Evolutionary conservation across 75 land plant genomes (phyloP).

Genomic region (Picea sitchensis): DNA sequence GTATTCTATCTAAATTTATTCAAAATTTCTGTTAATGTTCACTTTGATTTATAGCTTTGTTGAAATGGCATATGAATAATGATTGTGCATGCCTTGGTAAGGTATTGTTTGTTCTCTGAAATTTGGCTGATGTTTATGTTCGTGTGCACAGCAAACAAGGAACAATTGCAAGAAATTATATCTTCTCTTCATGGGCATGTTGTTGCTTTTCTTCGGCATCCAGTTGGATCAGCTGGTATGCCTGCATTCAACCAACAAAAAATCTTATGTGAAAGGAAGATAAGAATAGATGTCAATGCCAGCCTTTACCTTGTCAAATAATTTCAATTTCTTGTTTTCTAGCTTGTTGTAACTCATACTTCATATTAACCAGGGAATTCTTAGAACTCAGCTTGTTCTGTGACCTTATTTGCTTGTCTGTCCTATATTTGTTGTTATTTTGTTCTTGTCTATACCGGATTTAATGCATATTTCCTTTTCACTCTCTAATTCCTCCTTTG

Average conservation of each 20-base stretch:
- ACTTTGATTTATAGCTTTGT: background rate
- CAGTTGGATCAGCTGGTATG: conserved; percentile 91
- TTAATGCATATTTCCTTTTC: background rate
- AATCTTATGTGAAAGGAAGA: background rate
- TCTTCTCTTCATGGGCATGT: conserved; percentile 92
- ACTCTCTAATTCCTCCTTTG: background rate
- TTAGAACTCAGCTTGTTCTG: background rate
- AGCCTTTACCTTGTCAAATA: background rate
- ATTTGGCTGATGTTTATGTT: background rate
- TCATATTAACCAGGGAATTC: background rate
- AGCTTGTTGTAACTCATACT: background rate
- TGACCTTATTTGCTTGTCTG: background rate
- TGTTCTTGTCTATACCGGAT: background rate
- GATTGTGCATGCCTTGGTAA: background rate
- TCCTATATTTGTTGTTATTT: background rate
- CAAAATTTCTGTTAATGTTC: background rate
- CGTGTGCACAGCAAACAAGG: conserved; percentile 63
- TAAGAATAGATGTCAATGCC: background rate
- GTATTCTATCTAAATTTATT: conserved; percentile 29
- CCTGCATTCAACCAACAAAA: background rate
- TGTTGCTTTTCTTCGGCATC: conserved; percentile 88
- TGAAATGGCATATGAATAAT: background rate
- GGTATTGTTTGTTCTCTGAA: background rate
- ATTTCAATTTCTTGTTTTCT: background rate
- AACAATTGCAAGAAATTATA: conserved; percentile 79